Conservation (phyloP, 495 filamentous ascomycete genomes). For the Melanomma pulvis-pyrius region DNA sequence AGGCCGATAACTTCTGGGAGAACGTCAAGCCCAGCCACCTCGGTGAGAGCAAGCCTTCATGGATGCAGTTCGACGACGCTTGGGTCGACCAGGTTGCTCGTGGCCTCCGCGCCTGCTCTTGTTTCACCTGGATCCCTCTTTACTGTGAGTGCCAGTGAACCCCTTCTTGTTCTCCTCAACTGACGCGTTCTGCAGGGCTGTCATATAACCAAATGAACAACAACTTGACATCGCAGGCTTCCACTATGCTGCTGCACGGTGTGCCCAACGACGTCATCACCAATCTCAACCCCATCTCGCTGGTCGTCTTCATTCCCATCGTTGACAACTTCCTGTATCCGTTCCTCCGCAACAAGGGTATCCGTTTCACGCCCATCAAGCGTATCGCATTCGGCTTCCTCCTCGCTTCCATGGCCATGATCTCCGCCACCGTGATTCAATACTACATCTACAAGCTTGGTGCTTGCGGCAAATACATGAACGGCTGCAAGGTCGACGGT, state of each 20-base stretch:
- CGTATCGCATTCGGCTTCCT: constrained; percentile 67
- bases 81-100: constrained; percentile 74
- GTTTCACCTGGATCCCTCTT: constrained; percentile 69
- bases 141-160: constrained; percentile 48
- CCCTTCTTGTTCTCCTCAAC: constrained; percentile 4
- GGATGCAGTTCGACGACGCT: constrained; percentile 64
- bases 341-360: constrained; percentile 58
- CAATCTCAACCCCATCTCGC: constrained; percentile 76
- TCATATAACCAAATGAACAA: constrained; percentile 57
- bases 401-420: constrained; percentile 38
- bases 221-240: constrained; percentile 77
- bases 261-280: constrained; percentile 80
- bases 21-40: constrained; percentile 60
- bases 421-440: constrained; percentile 38
- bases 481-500: constrained; percentile 41
- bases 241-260: constrained; percentile 69
- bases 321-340: constrained; percentile 73
- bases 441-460: constrained; percentile 37
- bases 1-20: constrained; percentile 64
- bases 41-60: constrained; percentile 45
- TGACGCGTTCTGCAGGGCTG: constrained; percentile 40
- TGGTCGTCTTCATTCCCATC: constrained; percentile 80
- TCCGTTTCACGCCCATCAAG: constrained; percentile 74
- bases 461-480: constrained; percentile 36
- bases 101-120: constrained; percentile 69